Percentiles rank a stretch among this genome's conserved stretches.
Evolutionary conservation across 2,329 filamentous ascomycete species (phyloP).

Genomic region (Lasiodiplodia sp.): DNA sequence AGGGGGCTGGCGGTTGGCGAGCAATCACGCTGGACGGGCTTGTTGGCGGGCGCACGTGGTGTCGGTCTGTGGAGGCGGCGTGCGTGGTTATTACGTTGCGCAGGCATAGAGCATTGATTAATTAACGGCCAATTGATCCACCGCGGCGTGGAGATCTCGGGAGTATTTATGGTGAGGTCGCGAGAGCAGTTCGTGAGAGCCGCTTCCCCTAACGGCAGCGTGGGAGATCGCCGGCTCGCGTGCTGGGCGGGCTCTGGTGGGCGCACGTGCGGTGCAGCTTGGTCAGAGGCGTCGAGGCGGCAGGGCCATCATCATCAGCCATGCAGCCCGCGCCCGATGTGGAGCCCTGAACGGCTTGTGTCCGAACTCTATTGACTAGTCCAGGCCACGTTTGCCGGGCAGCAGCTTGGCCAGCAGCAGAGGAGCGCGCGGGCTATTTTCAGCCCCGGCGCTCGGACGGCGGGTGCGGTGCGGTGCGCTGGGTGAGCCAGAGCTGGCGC

Average conservation of each 20-base stretch:
- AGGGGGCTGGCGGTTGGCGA: conserved; percentile 4
- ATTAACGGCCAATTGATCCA: conserved; percentile 25
- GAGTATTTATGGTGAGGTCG: conserved; percentile 13
- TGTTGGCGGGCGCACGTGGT: conserved; percentile 3
- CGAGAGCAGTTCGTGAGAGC: not conserved
- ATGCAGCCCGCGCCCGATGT: conserved; percentile 21
- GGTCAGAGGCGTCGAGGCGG: conserved; percentile 12
- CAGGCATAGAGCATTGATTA: conserved; percentile 22
- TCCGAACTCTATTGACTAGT: conserved; percentile 28
- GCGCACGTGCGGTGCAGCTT: conserved; percentile 17
- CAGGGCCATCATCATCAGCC: conserved; percentile 20
- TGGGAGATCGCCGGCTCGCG: conserved; percentile 21
- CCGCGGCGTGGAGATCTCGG: conserved; percentile 14
- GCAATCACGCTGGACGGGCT: not conserved
- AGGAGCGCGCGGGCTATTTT: conserved; percentile 22
- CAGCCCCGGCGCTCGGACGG: conserved; percentile 4
- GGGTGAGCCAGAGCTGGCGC: not conserved
- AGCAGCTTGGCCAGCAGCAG: conserved; percentile 9
- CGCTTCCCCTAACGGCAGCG: conserved; percentile 25
- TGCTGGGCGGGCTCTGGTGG: not conserved
- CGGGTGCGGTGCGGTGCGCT: not conserved
- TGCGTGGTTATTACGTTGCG: conserved; percentile 19
- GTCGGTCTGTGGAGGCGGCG: not conserved
- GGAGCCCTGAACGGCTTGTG: conserved; percentile 20
- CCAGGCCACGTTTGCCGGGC: conserved; percentile 20